A percentile compares a stretch with the other conserved stretches of the same genome.
These are phyloP conservation scores for Phycomyces blakesleeanus DNA, from an alignment of 192 early-diverging fungal species.

Conservation along the genomic window DNA sequence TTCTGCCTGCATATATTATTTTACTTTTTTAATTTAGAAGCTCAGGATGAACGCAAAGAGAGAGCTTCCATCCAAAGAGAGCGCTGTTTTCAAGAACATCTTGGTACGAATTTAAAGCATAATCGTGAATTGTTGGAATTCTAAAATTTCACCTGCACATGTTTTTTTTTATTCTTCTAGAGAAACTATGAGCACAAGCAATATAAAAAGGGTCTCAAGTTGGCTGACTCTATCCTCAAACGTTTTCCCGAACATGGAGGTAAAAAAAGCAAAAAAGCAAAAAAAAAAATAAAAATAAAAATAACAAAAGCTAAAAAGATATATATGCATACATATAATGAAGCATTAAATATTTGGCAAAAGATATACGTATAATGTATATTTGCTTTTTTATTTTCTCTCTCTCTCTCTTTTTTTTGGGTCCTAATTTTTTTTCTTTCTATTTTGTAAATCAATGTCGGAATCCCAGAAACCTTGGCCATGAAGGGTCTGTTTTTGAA, in stretches of 20 bases:
- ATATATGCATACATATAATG: neutral
- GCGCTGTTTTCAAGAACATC: constrained; percentile 65
- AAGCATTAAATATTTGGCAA: neutral
- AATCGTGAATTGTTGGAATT: neutral
- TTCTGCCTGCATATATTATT: neutral
- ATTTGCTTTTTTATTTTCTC: too few relatives aligned
- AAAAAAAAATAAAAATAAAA: constrained; percentile 4
- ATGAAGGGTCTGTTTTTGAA: constrained; percentile 93
- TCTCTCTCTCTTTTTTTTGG: too few relatives aligned
- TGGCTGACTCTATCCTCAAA: constrained; percentile 87
- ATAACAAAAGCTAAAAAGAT: too few relatives aligned
- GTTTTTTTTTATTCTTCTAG: constrained; percentile 49
- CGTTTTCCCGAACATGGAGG: constrained; percentile 91
- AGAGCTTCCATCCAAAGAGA: constrained; percentile 71
- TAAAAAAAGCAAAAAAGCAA: constrained; percentile 25
- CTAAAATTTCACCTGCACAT: neutral
- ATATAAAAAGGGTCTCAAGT: constrained; percentile 93
- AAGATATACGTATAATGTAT: too few relatives aligned
- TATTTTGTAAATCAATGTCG: too few relatives aligned
- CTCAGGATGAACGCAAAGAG: constrained; percentile 33
- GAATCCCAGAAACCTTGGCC: constrained; percentile 75
- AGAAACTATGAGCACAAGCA: constrained; percentile 94
- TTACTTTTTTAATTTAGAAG: too few relatives aligned
- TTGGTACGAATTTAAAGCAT: constrained; percentile 45
- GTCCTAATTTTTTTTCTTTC: too few relatives aligned